phyloP scores from a whole-genome alignment of 768 basidiomycete genomes.

The Leccinum ochraceum region DNA sequence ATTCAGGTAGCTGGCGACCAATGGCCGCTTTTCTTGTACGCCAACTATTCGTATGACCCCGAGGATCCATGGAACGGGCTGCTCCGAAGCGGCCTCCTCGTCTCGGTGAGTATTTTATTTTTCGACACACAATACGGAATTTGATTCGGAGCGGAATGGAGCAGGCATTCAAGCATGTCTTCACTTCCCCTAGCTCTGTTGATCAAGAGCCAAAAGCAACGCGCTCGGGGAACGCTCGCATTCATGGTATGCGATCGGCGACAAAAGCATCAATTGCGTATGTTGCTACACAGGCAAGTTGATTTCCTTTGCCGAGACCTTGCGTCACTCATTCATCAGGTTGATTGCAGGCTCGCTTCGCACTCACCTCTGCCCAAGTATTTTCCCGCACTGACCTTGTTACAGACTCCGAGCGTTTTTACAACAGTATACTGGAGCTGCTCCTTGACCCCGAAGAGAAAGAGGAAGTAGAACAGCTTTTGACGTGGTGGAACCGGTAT shows the following conservation, averaged over 20 bases:
- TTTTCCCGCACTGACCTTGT: slow-evolving; percentile 1
- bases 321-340: too few relatives aligned
- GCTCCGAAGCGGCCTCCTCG: neutral
- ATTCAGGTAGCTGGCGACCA: neutral
- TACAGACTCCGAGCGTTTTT: slow-evolving; percentile 1
- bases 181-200: neutral
- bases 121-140: neutral
- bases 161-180: neutral
- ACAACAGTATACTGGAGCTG: neutral
- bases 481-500: slow-evolving; percentile 1
- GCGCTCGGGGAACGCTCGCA: neutral
- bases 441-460: neutral
- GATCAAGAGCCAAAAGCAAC: neutral
- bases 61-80: neutral
- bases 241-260: neutral
- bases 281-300: too few relatives aligned
- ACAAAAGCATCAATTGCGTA: neutral
- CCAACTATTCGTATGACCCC: neutral
- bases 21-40: neutral
- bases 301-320: too few relatives aligned
- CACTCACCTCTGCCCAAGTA: neutral
- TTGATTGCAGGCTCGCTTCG: too few relatives aligned
- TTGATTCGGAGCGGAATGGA: neutral
- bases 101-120: neutral
- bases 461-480: neutral